Base-by-base conservation (phyloP, 1,284 basidiomycete genomes). In the Austroboletus novae-zelandiae region DNA sequence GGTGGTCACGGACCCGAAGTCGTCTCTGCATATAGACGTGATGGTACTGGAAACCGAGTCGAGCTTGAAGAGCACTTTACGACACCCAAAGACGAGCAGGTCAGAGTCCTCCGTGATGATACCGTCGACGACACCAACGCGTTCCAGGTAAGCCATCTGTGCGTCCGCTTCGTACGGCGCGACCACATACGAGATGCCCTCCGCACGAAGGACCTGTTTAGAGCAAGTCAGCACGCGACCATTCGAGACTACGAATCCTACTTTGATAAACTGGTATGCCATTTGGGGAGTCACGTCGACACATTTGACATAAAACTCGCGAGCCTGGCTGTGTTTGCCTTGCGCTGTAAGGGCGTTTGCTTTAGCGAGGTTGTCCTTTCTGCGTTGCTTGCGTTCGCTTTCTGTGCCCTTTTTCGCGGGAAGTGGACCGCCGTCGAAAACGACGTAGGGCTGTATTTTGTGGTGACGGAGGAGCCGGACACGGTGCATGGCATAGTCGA, bases 161-260 rank as follows among this genome's bases (percentile, higher is more conserved):
- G 97, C 94, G 65, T 99, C 97, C 0, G 97, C 97, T 75, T 99
- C 97, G 70, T 99, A 99, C 0, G 97, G 97, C 5, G 97, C 97
- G 6, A 99, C 97, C 25, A 99, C 77, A 66, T 97, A 98, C 23
- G 80, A 68, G 14, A 97, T 80, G 20, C 73, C 72, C 64, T 95
- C 92, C 7, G 86, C 89, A 46, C 80, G 81, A 34, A 98, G 75
- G 4, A 90, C 93, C 92, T 96, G 59, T 17, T 50, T 11, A 42
- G 37, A n/a, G 40, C 41, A 42, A 27, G 41, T 68, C 25, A 58
- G 45, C 34, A 14, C 9, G 40, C 29, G 50, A 25, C 20, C 11
- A 44, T 9, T 9, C 44, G n/a, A 23, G 42, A 18, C 40, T 7
- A 47, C 0, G 32, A 59, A 74, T 45, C 60, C 85, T 54, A 62